Evolutionary conservation across 495 filamentous ascomycete species (phyloP).

Genomic region (Bacidia gigantensis): DNA sequence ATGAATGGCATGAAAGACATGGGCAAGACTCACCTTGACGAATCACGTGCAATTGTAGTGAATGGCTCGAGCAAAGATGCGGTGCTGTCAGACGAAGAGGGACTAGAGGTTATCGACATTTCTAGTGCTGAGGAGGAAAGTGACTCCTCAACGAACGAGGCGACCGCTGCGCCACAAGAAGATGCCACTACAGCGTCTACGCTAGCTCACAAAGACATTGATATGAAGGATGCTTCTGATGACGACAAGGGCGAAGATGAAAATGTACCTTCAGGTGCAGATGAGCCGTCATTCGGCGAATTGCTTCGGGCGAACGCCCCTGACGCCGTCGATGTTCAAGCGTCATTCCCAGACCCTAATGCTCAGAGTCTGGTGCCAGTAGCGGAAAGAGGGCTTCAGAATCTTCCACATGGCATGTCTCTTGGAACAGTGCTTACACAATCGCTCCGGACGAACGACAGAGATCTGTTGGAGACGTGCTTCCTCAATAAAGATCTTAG

Average conservation of each 20-base stretch:
- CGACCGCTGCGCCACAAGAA: constrained; percentile 24
- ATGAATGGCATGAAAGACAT: constrained; percentile 49
- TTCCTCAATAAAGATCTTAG: constrained; percentile 60
- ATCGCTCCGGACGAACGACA: constrained; percentile 82
- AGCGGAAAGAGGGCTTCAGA: constrained; percentile 21
- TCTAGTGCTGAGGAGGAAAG: constrained; percentile 34
- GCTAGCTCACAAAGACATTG: constrained; percentile 29
- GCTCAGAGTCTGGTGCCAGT: constrained; percentile 23
- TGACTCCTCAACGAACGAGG: constrained; percentile 29
- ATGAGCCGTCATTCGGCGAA: constrained; percentile 77
- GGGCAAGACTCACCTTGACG: constrained; percentile 53
- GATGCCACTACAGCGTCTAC: not conserved
- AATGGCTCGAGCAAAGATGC: constrained; percentile 17
- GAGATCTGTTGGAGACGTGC: constrained; percentile 76
- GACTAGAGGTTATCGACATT: constrained; percentile 35
- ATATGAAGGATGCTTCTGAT: constrained; percentile 36
- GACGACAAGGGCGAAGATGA: constrained; percentile 24
- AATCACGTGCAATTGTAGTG: constrained; percentile 53
- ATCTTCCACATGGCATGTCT: constrained; percentile 61
- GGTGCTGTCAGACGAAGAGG: constrained; percentile 15
- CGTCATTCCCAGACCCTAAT: constrained; percentile 36
- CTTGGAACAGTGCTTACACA: constrained; percentile 83
- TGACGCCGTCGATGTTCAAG: constrained; percentile 65
- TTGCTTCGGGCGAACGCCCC: constrained; percentile 55
- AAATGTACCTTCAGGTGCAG: constrained; percentile 22